Evolutionary conservation across 1,284 basidiomycete genomes (phyloP), one percentile per base, ranked within the genome.

Genomic region (Paramarasmius palmivorus): DNA sequence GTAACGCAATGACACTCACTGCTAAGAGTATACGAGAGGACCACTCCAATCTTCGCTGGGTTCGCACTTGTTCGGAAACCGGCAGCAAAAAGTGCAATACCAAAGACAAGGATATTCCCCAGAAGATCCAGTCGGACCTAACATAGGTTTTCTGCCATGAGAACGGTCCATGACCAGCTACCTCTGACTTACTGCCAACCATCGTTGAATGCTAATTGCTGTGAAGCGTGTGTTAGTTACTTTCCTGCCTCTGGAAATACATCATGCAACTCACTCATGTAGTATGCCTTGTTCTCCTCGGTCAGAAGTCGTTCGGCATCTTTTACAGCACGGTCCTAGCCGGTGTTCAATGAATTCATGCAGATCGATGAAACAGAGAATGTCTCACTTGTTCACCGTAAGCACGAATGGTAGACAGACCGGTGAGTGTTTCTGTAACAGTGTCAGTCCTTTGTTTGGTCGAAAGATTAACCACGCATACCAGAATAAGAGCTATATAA

Each of bases 271-370:
- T 32, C 29, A 32, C 29, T 91, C 74, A 93, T 82, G 63, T 84
- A 87, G 67, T 92, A 92, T 0, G 92, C 92, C 40, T 88, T 73
- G 65, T 91, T 90, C 64, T 92, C 83, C 61, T 82, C 69, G 64
- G 92, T 88, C 60, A 90, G 64, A n/a, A 84, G 78, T 41, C 78
- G 72, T 54, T 86, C 81, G 9, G 79, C 79, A 41, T 72, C 66
- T 23, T 60, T 62, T 50, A 85, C 66, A 58, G 86, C 81, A 8
- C 77, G 72, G 8, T 61, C 63, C 73, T 79, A 37, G 8, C 17
- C 35, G n/a, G 6, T 15, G 19, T 4, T 40, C 25, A 46, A n/a
- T n/a, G n/a, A 39, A 20, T 44, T 10, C 5, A 47, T 10, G 6
- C 9, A 45, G n/a, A 19, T 12, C 4, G 32, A 40, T 7, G 15